phyloP scores from a whole-genome alignment of 2,329 filamentous ascomycete genomes.

The Magnaporthiopsis incrustans region DNA sequence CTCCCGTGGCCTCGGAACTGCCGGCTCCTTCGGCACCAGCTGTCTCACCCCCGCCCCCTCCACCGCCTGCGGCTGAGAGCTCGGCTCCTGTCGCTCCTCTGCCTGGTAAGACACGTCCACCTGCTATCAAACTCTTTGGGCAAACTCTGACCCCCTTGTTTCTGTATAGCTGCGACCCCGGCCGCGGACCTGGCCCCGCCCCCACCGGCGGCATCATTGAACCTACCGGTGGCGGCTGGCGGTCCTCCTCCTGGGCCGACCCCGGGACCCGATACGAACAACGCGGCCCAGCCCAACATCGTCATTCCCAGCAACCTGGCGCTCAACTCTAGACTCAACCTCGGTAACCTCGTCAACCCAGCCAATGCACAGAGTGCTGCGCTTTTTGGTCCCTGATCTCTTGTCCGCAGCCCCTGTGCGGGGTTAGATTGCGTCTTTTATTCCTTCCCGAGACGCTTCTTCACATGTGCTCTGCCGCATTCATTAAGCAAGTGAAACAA shows the following conservation, averaged over 20 bases:
- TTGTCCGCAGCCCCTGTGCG: background rate
- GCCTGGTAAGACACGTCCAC: background rate
- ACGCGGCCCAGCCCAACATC: conserved; percentile 21
- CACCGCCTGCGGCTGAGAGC: background rate
- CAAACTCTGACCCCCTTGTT: background rate
- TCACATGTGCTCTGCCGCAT: background rate
- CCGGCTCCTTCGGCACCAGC: background rate
- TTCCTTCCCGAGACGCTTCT: background rate
- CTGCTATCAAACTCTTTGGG: background rate
- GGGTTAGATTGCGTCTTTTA: background rate
- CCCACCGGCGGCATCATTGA: conserved; percentile 9
- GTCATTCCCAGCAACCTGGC: conserved; percentile 29
- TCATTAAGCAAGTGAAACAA: background rate
- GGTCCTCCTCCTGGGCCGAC: conserved; percentile 15
- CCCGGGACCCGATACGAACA: conserved; percentile 16
- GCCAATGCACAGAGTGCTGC: conserved; percentile 2
- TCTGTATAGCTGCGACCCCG: background rate
- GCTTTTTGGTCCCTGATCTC: too few relatives aligned
- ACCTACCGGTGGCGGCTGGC: conserved; percentile 14
- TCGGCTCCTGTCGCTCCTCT: background rate
- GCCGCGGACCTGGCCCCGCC: background rate
- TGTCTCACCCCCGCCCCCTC: background rate
- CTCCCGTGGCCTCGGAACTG: background rate
- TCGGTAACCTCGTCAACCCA: conserved; percentile 31
- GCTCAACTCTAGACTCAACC: conserved; percentile 33